Base-by-base conservation (phyloP, 129 eudicot species). In the Lactuca sativa region DNA sequence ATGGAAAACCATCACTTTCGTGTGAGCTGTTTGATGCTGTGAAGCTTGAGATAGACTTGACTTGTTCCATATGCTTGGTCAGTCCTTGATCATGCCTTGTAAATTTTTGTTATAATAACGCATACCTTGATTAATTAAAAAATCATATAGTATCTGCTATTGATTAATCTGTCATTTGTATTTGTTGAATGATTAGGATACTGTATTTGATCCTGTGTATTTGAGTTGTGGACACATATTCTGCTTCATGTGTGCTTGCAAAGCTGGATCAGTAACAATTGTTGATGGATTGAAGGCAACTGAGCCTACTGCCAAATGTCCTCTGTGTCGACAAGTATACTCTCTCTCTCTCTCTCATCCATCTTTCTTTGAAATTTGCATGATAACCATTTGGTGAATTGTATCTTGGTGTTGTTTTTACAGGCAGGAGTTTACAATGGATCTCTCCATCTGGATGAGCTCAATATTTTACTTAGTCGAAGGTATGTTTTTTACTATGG, bases 31-130 rank as follows among this genome's bases (percentile, higher is more conserved):
- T 88, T 66, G 97, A 95, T 77, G 69, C 90, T 6, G 82, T 90
- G 79, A 90, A 83, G 85, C 81, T 90, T 21, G 96, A 95, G 54
- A 82, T 90, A 59, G 93, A 87, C 78, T 84, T 95, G 88, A 90
- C 99, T 18, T 95, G 99, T 82, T 84, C 97, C 44, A 88, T 95
- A 77, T 95, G 99, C 79, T 71, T 95, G 96, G 99, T 95, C 17
- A 78, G 89, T 80, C 25, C 55, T 21, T 21, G 0, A 21, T 21
- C 21, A 21, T 21, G 21, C 21, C 21, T 17, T 33, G 5, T 25
- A 25, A 25, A 25, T 61, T 66, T 38, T 58, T 18, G 43, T 43
- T 33, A 7, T 70, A 18, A 3, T 14, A 34, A 51, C 3, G 34
- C 15, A 12, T 51, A 43, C 14, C 38, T 9, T 43, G 9, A 6